phyloP scores from a whole-genome alignment of 2,329 filamentous ascomycete genomes.

The Sarocladiaceae sp. region DNA sequence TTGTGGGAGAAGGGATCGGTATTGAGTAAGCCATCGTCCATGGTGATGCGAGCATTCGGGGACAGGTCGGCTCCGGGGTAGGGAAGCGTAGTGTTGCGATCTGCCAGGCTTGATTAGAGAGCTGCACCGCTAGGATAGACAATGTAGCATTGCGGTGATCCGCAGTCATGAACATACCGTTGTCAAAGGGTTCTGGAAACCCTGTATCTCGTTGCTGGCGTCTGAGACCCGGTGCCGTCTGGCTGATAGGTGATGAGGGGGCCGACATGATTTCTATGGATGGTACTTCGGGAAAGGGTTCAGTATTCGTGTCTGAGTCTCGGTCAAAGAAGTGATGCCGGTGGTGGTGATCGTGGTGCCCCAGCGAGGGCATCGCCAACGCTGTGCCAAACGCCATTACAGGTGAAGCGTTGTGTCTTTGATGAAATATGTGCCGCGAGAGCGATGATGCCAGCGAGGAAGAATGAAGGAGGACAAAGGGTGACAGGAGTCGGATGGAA shows the following conservation, averaged over 20 bases:
- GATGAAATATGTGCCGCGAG: background rate
- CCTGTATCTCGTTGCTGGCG: slow-evolving; percentile 37
- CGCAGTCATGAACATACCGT: slow-evolving; percentile 27
- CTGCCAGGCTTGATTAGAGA: slow-evolving; percentile 22
- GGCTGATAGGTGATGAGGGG: slow-evolving; percentile 16
- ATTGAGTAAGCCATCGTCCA: slow-evolving; percentile 40
- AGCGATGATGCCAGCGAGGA: background rate
- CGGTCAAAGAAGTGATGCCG: too few relatives aligned
- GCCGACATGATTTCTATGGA: slow-evolving; percentile 19
- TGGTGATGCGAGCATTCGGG: slow-evolving; percentile 49
- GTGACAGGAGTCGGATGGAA: too few relatives aligned
- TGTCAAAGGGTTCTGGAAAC: slow-evolving; percentile 45
- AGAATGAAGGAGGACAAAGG: background rate
- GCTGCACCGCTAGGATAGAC: background rate
- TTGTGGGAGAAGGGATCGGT: background rate
- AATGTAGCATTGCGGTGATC: background rate
- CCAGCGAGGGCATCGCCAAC: background rate
- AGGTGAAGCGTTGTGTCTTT: background rate
- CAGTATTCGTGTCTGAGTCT: background rate
- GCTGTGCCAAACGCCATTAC: slow-evolving; percentile 3
- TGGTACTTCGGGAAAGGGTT: slow-evolving; percentile 4
- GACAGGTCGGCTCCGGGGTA: slow-evolving; percentile 56
- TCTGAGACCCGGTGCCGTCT: slow-evolving; percentile 10
- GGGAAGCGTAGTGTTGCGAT: slow-evolving; percentile 53
- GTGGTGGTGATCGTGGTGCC: background rate